These are phyloP conservation scores for Diphasiastrum complanatum DNA, from an alignment of 83 land plant genomes.

Conservation along the genomic window DNA sequence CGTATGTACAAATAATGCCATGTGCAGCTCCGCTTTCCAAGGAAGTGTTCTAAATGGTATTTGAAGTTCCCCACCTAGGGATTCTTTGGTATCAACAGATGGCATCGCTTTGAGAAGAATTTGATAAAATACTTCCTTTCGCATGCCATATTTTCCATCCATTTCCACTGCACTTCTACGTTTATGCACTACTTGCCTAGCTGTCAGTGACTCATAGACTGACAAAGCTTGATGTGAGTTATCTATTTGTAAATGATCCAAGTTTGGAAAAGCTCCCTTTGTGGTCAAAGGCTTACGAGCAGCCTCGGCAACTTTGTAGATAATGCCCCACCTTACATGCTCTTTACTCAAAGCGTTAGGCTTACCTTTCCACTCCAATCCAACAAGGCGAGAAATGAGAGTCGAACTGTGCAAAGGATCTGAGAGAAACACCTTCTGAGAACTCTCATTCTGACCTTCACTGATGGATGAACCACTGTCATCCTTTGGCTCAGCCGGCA, in stretches of 20 bases:
- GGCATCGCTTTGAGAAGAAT: conserved; percentile 74
- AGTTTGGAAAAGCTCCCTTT: background rate
- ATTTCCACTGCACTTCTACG: conserved; percentile 90
- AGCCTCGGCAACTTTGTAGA: conserved; percentile 69
- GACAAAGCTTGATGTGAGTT: conserved; percentile 18
- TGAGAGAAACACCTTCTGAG: background rate
- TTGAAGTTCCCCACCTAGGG: conserved; percentile 45
- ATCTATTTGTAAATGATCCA: conserved; percentile 17
- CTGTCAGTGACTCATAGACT: conserved; percentile 46
- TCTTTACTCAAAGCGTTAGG: conserved; percentile 76
- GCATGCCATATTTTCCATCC: conserved; percentile 67
- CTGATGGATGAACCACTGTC: background rate
- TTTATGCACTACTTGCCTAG: conserved; percentile 68
- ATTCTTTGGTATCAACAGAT: conserved; percentile 36
- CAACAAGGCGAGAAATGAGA: conserved; percentile 17
- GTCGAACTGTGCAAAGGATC: background rate
- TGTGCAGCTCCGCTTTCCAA: conserved; percentile 80
- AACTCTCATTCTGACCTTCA: background rate
- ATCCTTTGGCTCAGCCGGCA: conserved; percentile 3
- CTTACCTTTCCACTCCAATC: conserved; percentile 54
- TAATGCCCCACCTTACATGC: conserved; percentile 84
- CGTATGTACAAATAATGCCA: conserved; percentile 81
- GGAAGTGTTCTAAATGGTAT: conserved; percentile 68
- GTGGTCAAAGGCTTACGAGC: conserved; percentile 25
- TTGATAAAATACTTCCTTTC: conserved; percentile 70